Evolutionary conservation across 176 grass and related monocot species (phyloP), one percentile per base, ranked within the genome.

Genomic region (Aegilops longissima): DNA sequence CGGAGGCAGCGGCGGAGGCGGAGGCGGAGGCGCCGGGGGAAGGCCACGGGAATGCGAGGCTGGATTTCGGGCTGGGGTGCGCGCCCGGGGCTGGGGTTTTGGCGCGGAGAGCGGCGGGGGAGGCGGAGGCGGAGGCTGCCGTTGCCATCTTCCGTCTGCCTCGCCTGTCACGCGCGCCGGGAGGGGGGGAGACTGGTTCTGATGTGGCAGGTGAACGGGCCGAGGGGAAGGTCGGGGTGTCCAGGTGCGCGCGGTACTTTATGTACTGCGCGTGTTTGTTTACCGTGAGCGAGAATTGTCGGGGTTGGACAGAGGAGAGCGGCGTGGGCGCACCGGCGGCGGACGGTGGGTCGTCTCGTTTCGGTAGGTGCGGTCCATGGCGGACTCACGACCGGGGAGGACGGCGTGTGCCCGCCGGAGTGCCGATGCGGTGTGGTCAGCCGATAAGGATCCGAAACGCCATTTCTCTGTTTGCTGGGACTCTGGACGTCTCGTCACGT

Each of bases 111-210:
- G 47, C 67, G 76, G 78, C 90, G 86, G 85, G 86, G 67, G 74
- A 83, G 68, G 88, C 68, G 72, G 93, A 80, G 68, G 88, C 74
- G 72, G 93, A 86, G 51, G 88, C 85, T 82, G 91, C 89, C 86
- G 86, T 88, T 85, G 90, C 82, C 90, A 91, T 91, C 84, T 47
- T 61, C 25, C 1, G 18, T 31, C 12, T 66, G 24, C 12, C 27
- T 49, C 44, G 1, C 23, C 23, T 27, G 38, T 12, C 70, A 14
- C 21, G 66, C 49, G 62, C 17, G 61, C 20, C 3, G 45, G 33
- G 14, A 16, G 44, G 49, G 12, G 35, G 23, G 8, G 42, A 27
- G 86, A 79, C 72, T 79, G 64, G 12, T 64, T 63, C 38, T 38
- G 66, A 51, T 23, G 80, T 66, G 61, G 27, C 66, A n/a, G 23